phyloP scores from a whole-genome alignment of 225 moss, liverwort and hornwort species.

The Straminergon stramineum region DNA sequence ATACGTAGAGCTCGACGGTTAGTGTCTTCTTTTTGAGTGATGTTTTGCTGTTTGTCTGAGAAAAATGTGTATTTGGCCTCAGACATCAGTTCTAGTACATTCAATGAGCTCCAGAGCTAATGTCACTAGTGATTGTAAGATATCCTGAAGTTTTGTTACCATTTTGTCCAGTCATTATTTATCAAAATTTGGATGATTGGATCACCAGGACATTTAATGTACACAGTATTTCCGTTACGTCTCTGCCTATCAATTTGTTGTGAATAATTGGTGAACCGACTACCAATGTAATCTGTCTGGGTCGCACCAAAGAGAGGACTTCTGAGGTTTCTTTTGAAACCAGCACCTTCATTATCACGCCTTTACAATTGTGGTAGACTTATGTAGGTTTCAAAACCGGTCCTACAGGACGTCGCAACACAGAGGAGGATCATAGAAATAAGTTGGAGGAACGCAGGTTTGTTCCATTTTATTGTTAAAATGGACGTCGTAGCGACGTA shows the following conservation, averaged over 20 bases:
- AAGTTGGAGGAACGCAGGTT: not conserved
- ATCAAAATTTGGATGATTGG: not conserved
- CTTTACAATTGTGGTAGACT: not conserved
- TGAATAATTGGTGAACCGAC: not conserved
- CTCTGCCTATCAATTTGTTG: not conserved
- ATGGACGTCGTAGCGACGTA: not conserved
- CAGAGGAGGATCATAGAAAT: not conserved
- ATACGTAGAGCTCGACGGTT: too few species aligned
- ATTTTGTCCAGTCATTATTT: not conserved
- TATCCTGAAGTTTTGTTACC: not conserved
- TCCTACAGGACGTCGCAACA: not conserved
- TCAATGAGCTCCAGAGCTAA: too few species aligned
- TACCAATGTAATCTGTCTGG: not conserved
- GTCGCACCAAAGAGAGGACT: not conserved
- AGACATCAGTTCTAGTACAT: too few species aligned
- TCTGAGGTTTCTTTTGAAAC: not conserved
- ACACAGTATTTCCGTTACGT: not conserved
- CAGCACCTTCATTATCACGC: not conserved
- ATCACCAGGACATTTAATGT: not conserved
- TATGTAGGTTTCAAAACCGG: not conserved
- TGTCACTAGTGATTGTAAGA: too few species aligned
- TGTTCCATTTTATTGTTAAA: not conserved
- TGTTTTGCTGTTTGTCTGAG: too few species aligned
- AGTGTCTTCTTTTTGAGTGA: too few species aligned
- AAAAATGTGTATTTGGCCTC: too few species aligned